A percentile compares a stretch with the other conserved stretches of the same genome.
Conservation (phyloP, 148 eudicot species). For the Cornus suecica region DNA sequence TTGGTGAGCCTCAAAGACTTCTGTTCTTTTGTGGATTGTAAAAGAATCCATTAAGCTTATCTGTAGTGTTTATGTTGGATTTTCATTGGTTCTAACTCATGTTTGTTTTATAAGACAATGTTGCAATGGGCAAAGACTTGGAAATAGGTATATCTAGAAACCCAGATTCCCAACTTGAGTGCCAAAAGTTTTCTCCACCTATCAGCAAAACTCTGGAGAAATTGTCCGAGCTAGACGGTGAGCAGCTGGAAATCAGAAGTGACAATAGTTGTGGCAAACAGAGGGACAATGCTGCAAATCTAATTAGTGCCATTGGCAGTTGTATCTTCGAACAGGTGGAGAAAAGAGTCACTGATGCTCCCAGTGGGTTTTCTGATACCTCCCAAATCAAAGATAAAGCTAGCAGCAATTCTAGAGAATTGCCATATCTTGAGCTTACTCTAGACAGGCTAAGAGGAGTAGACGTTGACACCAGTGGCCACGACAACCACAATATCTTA, state of each 20-base stretch:
- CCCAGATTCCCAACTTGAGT: constrained; percentile 11
- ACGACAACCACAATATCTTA: constrained; percentile 10
- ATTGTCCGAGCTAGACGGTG: neutral
- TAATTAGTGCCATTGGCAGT: neutral
- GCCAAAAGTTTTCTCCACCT: constrained; percentile 1
- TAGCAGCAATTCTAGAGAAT: constrained; percentile 7
- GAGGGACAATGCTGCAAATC: constrained; percentile 1
- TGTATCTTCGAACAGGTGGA: neutral
- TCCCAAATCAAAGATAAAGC: constrained; percentile 15
- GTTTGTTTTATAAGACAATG: neutral
- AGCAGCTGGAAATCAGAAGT: neutral
- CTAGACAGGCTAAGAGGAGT: constrained; percentile 9
- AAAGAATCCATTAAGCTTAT: neutral
- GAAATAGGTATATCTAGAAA: constrained; percentile 1
- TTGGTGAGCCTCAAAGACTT: constrained; percentile 2
- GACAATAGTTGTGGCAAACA: neutral
- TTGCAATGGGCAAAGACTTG: constrained; percentile 13
- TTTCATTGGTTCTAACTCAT: neutral
- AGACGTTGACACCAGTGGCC: constrained; percentile 7
- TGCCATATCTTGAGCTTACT: constrained; percentile 20
- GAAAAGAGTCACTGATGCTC: constrained; percentile 1
- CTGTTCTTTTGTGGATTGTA: too few species aligned
- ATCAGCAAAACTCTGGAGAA: neutral
- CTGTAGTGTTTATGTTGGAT: neutral
- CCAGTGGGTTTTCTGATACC: constrained; percentile 3